Base-by-base conservation (phyloP, 768 basidiomycete species). In the Naganishia vishniacii region DNA sequence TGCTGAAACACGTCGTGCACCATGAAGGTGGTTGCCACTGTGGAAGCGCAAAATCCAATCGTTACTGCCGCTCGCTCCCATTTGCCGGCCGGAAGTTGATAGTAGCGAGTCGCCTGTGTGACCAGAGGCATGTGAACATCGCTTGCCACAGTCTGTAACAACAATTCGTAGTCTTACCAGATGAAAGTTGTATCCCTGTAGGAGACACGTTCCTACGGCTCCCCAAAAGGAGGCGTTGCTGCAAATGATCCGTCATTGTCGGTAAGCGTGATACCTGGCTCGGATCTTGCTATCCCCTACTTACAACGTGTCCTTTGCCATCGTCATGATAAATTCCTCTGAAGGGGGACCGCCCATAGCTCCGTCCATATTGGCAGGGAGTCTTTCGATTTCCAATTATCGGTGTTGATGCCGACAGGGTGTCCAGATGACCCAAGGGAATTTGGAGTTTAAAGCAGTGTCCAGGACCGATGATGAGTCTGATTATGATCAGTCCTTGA, bases 101-200 rank as follows among this genome's bases (percentile, higher is more conserved):
- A 56, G 18, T 56, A 56, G n/a, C 53, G 53, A 12, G 25, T 20
- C 23, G 32, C 37, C 53, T 56, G 26, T 18, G 9, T 5, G 9
- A 28, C 3, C 31, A 29, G n/a, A n/a, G n/a, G n/a, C n/a, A n/a
- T n/a, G n/a, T n/a, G n/a, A n/a, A n/a, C n/a, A n/a, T n/a, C n/a
- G n/a, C n/a, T n/a, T n/a, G n/a, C n/a, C n/a, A n/a, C n/a, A n/a
- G n/a, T n/a, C n/a, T n/a, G n/a, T n/a, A n/a, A n/a, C n/a, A n/a
- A n/a, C n/a, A n/a, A n/a, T n/a, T n/a, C n/a, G n/a, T n/a, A n/a
- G n/a, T n/a, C 53, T 56, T 20, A 56, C 53, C 37, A 56, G 37
- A 23, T 56, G 53, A 13, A 56, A 25, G 20, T 40, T 13, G 32
- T 37, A 56, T 40, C 53, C 53, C 26, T 56, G 53, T 40, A 40